Evolutionary conservation across 371 early-diverging fungal species (phyloP), one percentile per base, ranked within the genome.

Genomic region (Batrachochytrium dendrobatidis): DNA sequence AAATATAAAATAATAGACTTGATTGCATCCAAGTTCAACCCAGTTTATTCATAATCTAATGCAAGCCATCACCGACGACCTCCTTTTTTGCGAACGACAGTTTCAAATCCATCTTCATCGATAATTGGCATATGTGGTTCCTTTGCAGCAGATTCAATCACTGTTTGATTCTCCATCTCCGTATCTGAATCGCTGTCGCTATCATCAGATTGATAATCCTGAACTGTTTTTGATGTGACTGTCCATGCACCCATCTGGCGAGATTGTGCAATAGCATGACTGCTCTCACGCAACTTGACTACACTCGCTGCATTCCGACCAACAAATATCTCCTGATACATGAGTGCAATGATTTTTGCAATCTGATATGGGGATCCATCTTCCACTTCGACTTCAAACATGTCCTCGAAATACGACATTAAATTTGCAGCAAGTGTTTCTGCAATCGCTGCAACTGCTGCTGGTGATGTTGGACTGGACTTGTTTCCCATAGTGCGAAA

Each of bases 41-140:
- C n/a, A n/a, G n/a, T n/a, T n/a, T n/a, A n/a, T n/a, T n/a, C n/a
- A n/a, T n/a, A n/a, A n/a, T n/a, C n/a, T n/a, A n/a, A n/a, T n/a
- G n/a, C n/a, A n/a, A n/a, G n/a, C n/a, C 39, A 39, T n/a, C 39
- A n/a, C 39, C 39, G 39, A n/a, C 39, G 39, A n/a, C 50, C 50
- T 20, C 50, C 17, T 7, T 26, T 7, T n/a, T 24, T 24, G 24
- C 50, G 50, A 10, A 12, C 50, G 20, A 53, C 26, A 8, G 30
- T 53, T 8, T 28, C 26, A 34, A 28, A 53, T 25, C 53, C 26
- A 34, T 53, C 53, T 34, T 8, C 26, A 28, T 53, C 53, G 8
- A 53, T 15, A 22, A 8, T 30, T 34, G 26, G 53, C 26, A 7
- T 26, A 20, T 7, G 15, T 39, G 39, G 39, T n/a, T 39, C 39